A percentile compares a stretch with the other conserved stretches of the same genome.
phyloP scores from a whole-genome alignment of 495 filamentous ascomycete species.

The Extremus antarcticus region DNA sequence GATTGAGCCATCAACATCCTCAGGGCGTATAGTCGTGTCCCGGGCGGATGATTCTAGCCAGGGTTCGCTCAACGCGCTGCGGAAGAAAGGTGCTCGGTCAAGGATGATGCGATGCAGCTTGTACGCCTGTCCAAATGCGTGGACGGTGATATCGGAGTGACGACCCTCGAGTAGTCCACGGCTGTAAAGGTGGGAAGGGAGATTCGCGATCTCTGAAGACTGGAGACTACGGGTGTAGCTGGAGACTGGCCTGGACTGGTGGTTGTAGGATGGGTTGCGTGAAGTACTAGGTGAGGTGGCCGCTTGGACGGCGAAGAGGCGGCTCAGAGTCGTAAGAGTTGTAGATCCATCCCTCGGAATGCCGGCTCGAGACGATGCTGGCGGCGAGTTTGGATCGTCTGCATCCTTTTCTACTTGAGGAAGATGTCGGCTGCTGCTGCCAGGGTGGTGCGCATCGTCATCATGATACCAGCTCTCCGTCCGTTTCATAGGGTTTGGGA shows the following conservation, averaged over 20 bases:
- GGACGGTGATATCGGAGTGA: constrained; percentile 46
- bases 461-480: background rate
- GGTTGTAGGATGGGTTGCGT: constrained; percentile 24
- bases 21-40: constrained; percentile 46
- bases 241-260: constrained; percentile 9
- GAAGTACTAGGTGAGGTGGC: constrained; percentile 19
- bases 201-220: constrained; percentile 34
- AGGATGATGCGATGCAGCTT: constrained; percentile 45
- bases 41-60: constrained; percentile 45
- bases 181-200: constrained; percentile 46
- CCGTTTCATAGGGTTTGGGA: background rate
- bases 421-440: constrained; percentile 1
- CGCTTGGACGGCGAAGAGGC: constrained; percentile 28
- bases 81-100: constrained; percentile 49
- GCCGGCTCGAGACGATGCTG: constrained; percentile 1
- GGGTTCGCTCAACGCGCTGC: constrained; percentile 45
- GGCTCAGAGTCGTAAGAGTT: constrained; percentile 26
- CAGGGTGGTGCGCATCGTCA: background rate
- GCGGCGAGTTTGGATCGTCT: constrained; percentile 32
- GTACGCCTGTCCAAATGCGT: constrained; percentile 45
- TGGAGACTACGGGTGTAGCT: constrained; percentile 17
- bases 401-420: constrained; percentile 33
- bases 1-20: constrained; percentile 46
- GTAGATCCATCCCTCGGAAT: constrained; percentile 21
- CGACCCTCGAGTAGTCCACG: constrained; percentile 45